Evolutionary conservation across 805 yeast genomes (phyloP).

Genomic region (Yarrowia deformans): DNA sequence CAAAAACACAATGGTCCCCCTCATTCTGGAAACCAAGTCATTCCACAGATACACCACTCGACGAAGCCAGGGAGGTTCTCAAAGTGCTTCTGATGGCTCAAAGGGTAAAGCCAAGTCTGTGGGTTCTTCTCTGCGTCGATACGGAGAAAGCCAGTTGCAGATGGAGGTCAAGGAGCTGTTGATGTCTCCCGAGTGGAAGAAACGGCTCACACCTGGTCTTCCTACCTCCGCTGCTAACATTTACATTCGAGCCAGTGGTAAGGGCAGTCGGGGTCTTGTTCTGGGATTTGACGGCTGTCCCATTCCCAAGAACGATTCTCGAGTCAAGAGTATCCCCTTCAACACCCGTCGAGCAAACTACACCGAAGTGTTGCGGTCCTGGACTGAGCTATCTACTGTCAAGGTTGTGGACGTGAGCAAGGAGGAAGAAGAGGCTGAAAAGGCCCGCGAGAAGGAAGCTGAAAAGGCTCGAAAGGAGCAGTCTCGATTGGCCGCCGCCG

Average conservation of each 20-base stretch:
- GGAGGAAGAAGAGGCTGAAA: constrained; percentile 47
- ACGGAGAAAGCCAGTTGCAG: constrained; percentile 83
- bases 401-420: constrained; percentile 63
- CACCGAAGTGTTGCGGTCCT: constrained; percentile 78
- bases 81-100: constrained; percentile 88
- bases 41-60: constrained; percentile 95
- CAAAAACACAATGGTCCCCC: constrained; percentile 60
- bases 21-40: constrained; percentile 64
- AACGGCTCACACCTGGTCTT: constrained; percentile 12
- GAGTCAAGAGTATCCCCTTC: constrained; percentile 81
- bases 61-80: constrained; percentile 97
- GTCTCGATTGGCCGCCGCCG: constrained; percentile 30
- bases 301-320: constrained; percentile 61
- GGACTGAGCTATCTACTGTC: constrained; percentile 77
- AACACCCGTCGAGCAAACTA: constrained; percentile 88
- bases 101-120: constrained; percentile 97
- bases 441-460: constrained; percentile 45
- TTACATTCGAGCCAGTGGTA: constrained; percentile 82
- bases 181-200: constrained; percentile 67
- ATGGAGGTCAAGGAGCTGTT: constrained; percentile 78
- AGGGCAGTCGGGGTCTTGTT: constrained; percentile 66
- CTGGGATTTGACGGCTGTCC: constrained; percentile 69
- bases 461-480: constrained; percentile 40
- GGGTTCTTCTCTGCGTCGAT: constrained; percentile 87
- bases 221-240: constrained; percentile 50